Percentiles rank a stretch among this genome's conserved stretches.
phyloP scores from a whole-genome alignment of 2,329 filamentous ascomycete genomes.

The Amphichorda felina region DNA sequence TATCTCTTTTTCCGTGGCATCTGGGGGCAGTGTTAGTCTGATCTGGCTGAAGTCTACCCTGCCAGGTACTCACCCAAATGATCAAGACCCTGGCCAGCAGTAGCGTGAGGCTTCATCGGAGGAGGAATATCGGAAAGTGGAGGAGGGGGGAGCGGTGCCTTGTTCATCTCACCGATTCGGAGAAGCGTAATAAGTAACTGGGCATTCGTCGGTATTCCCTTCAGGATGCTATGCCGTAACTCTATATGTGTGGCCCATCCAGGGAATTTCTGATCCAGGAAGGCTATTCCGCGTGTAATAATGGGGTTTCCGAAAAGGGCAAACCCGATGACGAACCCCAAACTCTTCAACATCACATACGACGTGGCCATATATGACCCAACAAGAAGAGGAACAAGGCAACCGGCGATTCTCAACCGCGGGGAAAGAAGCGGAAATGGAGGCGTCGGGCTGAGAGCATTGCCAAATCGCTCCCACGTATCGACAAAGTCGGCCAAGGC shows the following conservation, averaged over 20 bases:
- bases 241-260: conserved; percentile 67
- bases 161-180: conserved; percentile 70
- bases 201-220: conserved; percentile 75
- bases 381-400: conserved; percentile 39
- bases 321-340: conserved; percentile 58
- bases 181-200: conserved; percentile 73
- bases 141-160: conserved; percentile 60
- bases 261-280: conserved; percentile 51
- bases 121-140: conserved; percentile 23
- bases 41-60: no score
- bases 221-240: conserved; percentile 63
- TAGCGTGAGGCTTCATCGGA: conserved; percentile 26
- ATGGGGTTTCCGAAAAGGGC: conserved; percentile 72
- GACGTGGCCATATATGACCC: conserved; percentile 40
- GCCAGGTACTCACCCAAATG: conserved; percentile 17
- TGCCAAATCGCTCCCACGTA: conserved; percentile 38
- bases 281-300: conserved; percentile 44
- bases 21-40: conserved; percentile 11
- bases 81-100: conserved; percentile 24
- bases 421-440: conserved; percentile 46
- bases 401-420: conserved; percentile 39
- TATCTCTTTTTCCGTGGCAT: conserved; percentile 54
- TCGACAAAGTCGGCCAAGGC: conserved; percentile 32
- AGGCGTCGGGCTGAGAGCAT: conserved; percentile 48
- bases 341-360: conserved; percentile 51